Conservation (phyloP, 108 stramenopile genomes). For the Epipyxis sp. region DNA sequence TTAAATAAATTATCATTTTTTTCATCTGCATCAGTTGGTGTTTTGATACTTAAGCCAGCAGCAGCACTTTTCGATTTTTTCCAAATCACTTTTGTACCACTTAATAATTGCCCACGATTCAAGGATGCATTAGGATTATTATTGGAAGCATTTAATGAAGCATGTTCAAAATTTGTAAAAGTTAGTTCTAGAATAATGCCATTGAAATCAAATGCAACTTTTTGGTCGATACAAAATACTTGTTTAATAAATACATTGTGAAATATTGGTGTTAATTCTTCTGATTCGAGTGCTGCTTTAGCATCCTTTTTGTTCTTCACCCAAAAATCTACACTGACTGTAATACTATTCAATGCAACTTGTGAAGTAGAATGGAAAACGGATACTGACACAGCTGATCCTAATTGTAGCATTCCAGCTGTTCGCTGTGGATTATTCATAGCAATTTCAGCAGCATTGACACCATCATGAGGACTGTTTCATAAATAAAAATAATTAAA, state of each 20-base stretch:
- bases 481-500: too few species aligned
- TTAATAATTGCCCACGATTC: background rate
- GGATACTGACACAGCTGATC: constrained; percentile 9
- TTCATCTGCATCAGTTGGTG: background rate
- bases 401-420: constrained; percentile 22
- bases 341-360: constrained; percentile 35
- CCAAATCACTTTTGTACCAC: background rate
- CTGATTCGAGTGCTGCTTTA: constrained; percentile 23
- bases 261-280: constrained; percentile 36
- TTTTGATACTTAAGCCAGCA: background rate
- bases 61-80: background rate
- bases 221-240: constrained; percentile 37
- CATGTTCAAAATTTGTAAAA: constrained; percentile 27
- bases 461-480: constrained; percentile 36
- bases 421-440: constrained; percentile 38
- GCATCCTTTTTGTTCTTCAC: constrained; percentile 35
- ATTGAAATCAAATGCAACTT: constrained; percentile 39
- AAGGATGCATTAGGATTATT: background rate
- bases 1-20: constrained; percentile 58
- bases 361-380: constrained; percentile 19
- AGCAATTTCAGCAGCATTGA: constrained; percentile 32
- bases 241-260: constrained; percentile 38
- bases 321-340: constrained; percentile 34
- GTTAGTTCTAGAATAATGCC: constrained; percentile 36
- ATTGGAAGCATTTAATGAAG: background rate